Base-by-base conservation (phyloP, 1,284 basidiomycete species). In the Ustilago esculenta region DNA sequence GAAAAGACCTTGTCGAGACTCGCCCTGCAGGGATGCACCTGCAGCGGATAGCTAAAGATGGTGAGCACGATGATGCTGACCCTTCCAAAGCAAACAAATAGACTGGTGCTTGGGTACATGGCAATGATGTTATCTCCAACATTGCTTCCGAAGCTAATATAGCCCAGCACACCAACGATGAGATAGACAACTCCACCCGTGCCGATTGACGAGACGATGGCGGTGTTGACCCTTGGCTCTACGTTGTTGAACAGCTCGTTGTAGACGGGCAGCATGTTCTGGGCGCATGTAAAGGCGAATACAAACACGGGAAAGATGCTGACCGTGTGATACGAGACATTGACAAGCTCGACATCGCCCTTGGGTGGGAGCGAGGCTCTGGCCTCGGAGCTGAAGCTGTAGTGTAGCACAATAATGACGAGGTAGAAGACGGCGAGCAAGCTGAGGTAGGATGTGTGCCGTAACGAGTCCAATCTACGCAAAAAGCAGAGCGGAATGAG, bases 1-100 rank as follows among this genome's bases (percentile, higher is more conserved):
- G 66, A 61, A 34, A 98, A 88, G 25, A 94, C 89, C 83, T 96
- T 95, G 84, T 95, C 92, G 34, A 99, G 83, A 76, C 92, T 94
- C 69, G 90, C 92, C 46, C 96, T 86, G 81, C 94, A 97, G 0
- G 96, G 96, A 63, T 95, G 91, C 6, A 76, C 68, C 46, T 78
- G 76, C 7, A 93, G 67, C 91, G 85, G 65, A 94, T 81, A 81
- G 63, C 76, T 77, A 41, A 80, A 80, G 33, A 81, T 52, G 32
- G 77, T 94, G 25, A 97, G 87, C 40, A 92, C 85, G 34, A 94
- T 91, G 74, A 99, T 96, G 17, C 94, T 94, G 8, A 97, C 84
- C 78, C 97, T 92, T 6, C 94, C 94, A 65, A 96, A 82, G 34
- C 94, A 93, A 66, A 98, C 91, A 82, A 96, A 91, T 29, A 95